Evolutionary conservation across 192 early-diverging fungal genomes (phyloP).

Genomic region (Backusella luteola): DNA sequence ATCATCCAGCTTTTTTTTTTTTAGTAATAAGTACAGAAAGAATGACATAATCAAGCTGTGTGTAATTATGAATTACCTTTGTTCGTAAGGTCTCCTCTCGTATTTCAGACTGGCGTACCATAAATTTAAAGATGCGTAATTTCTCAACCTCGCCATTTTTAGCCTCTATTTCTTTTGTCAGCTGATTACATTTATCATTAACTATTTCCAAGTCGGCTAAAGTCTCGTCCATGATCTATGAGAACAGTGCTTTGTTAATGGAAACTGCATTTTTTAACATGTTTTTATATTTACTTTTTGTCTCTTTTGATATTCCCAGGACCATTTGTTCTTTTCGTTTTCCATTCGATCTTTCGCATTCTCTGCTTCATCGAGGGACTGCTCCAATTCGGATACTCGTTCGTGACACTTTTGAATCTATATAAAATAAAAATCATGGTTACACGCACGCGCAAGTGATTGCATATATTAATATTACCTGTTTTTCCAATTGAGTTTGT

Average conservation of each 20-base stretch:
- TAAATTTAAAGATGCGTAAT: constrained; percentile 27
- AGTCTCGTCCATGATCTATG: constrained; percentile 24
- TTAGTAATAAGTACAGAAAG: no score
- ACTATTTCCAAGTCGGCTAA: constrained; percentile 24
- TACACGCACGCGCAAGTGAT: constrained; percentile 5
- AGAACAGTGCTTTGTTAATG: background rate
- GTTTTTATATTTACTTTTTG: constrained; percentile 23
- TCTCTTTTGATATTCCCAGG: constrained; percentile 32
- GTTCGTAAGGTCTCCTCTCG: constrained; percentile 24
- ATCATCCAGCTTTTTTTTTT: constrained; percentile 38
- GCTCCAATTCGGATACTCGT: constrained; percentile 14
- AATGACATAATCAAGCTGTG: background rate
- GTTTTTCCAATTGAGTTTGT: constrained; percentile 26
- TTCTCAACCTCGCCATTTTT: constrained; percentile 32
- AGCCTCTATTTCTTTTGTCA: constrained; percentile 26
- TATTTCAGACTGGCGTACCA: constrained; percentile 23
- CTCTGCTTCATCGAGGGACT: constrained; percentile 31
- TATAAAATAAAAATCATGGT: background rate
- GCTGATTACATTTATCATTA: constrained; percentile 22
- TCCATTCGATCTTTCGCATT: constrained; percentile 23
- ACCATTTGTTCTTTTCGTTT: constrained; percentile 28
- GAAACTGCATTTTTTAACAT: no score
- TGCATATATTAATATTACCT: constrained; percentile 20
- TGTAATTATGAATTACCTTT: constrained; percentile 14
- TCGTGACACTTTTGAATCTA: constrained; percentile 25